Percentiles rank a stretch among this genome's conserved stretches.
phyloP scores from a whole-genome alignment of 495 filamentous ascomycete genomes.

The Aspergillus funiculosus region DNA sequence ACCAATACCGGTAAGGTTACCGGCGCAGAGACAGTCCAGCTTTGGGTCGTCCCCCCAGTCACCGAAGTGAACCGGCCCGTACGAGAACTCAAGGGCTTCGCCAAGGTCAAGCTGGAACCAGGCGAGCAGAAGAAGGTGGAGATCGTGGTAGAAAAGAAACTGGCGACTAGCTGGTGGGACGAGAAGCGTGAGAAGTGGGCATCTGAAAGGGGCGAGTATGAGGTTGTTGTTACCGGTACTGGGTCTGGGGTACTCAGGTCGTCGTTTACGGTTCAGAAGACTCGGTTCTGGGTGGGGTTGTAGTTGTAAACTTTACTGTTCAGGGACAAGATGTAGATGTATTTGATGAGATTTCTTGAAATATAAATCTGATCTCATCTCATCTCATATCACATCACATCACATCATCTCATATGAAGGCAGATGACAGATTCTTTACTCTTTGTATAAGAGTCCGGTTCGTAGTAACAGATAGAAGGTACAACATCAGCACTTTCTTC shows the following conservation, averaged over 20 bases:
- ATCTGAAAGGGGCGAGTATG: slow-evolving; percentile 68
- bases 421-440: too few species aligned
- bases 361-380: too few species aligned
- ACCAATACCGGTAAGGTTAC: slow-evolving; percentile 60
- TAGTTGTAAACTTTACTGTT: slow-evolving; percentile 13
- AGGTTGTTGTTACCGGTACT: slow-evolving; percentile 57
- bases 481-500: too few species aligned
- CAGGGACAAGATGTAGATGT: not conserved
- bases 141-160: slow-evolving; percentile 62
- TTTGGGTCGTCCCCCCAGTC: slow-evolving; percentile 59
- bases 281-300: slow-evolving; percentile 51
- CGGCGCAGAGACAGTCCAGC: slow-evolving; percentile 73
- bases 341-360: not conserved
- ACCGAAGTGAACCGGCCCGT: slow-evolving; percentile 58
- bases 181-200: slow-evolving; percentile 65
- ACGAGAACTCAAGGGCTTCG: slow-evolving; percentile 75
- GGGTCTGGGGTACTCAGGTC: slow-evolving; percentile 37
- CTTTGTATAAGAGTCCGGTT: too few species aligned
- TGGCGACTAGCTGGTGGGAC: slow-evolving; percentile 77
- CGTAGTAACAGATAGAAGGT: too few species aligned
- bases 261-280: slow-evolving; percentile 49
- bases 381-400: too few species aligned
- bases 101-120: slow-evolving; percentile 64
- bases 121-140: slow-evolving; percentile 65
- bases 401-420: too few species aligned